Percentiles rank a stretch among this genome's conserved stretches.
phyloP scores from a whole-genome alignment of 2,329 filamentous ascomycete species.

The Aspergillus sp. region DNA sequence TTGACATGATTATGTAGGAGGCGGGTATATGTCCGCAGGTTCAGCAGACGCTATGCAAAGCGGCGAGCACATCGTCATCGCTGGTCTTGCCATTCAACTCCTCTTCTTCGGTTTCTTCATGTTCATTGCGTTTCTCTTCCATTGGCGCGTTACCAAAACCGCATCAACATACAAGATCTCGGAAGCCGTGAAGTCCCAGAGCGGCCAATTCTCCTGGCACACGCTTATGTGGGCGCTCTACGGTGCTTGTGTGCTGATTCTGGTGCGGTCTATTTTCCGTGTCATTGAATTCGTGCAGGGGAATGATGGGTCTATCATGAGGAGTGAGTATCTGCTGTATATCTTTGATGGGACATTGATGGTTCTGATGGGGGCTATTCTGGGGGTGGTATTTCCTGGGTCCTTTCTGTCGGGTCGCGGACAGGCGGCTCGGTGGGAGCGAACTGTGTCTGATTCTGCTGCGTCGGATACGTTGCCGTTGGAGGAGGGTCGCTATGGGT shows the following conservation, averaged over 20 bases:
- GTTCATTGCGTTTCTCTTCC: conserved; percentile 44
- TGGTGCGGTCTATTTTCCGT: conserved; percentile 27
- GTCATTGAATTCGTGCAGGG: conserved; percentile 28
- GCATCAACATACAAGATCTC: background rate
- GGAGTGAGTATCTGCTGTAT: conserved; percentile 24
- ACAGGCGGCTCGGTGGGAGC: background rate
- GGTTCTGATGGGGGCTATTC: conserved; percentile 6
- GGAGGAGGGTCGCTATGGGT: no score
- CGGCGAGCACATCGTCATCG: conserved; percentile 44
- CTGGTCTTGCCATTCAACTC: conserved; percentile 53
- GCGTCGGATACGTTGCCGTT: no score
- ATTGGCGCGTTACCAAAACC: conserved; percentile 29
- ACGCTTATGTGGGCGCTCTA: conserved; percentile 17
- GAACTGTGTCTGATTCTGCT: background rate
- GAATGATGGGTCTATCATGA: conserved; percentile 24
- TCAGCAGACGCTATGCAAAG: conserved; percentile 9
- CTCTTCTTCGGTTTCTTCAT: conserved; percentile 54
- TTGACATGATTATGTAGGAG: conserved; percentile 12
- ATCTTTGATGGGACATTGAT: conserved; percentile 30
- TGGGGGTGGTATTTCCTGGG: background rate
- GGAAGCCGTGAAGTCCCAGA: background rate
- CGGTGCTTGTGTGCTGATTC: conserved; percentile 20
- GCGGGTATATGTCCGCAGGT: conserved; percentile 22
- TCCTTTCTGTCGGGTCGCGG: background rate
- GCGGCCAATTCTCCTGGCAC: conserved; percentile 7